Percentiles rank a stretch among this genome's conserved stretches.
phyloP scores from a whole-genome alignment of 305 asterid genomes.

The Fraxinus floribunda region DNA sequence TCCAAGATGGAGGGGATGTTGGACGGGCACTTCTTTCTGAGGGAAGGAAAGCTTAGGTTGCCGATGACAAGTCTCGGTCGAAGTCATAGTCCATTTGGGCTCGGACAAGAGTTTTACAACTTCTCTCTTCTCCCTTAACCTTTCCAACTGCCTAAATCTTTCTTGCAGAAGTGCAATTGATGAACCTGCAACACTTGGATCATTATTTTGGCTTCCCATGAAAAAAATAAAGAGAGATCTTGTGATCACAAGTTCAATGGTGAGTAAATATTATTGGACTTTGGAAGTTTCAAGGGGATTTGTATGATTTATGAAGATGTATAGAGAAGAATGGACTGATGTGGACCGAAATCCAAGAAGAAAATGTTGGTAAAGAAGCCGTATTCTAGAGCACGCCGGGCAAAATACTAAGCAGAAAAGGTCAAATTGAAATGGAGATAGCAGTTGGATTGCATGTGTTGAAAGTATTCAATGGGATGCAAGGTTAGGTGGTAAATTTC shows the following conservation, averaged over 20 bases:
- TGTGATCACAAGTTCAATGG: neutral
- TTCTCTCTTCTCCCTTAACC: neutral
- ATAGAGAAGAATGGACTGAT: neutral
- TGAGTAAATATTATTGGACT: neutral
- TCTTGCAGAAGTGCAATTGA: constrained; percentile 12
- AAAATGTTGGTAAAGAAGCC: neutral
- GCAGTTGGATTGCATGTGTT: neutral
- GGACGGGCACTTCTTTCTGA: neutral
- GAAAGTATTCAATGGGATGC: neutral
- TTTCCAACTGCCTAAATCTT: constrained; percentile 13
- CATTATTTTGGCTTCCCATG: constrained; percentile 13
- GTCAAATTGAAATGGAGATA: neutral
- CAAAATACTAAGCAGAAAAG: neutral
- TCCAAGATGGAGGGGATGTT: neutral
- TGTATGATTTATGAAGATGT: neutral
- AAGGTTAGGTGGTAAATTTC: neutral
- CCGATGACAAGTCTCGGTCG: neutral
- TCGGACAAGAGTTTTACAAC: neutral
- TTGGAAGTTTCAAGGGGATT: neutral
- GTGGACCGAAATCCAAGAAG: neutral
- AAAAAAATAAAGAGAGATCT: neutral
- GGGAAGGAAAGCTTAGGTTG: neutral
- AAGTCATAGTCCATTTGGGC: neutral
- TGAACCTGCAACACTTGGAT: neutral
- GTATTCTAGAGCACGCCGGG: neutral